phyloP scores from a whole-genome alignment of 495 filamentous ascomycete species.

The Neurospora sp. region DNA sequence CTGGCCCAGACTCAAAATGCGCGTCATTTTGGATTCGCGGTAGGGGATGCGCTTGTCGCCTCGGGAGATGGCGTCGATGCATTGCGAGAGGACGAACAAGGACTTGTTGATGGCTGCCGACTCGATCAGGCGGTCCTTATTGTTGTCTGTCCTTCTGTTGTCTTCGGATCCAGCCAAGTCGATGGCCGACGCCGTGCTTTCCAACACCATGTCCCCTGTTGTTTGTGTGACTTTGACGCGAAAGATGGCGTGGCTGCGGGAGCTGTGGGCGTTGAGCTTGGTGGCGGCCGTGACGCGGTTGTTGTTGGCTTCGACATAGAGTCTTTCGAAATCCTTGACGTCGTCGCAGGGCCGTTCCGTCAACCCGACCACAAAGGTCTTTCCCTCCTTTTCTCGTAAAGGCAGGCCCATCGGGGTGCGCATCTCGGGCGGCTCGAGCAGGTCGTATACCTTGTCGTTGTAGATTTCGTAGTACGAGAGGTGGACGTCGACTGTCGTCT shows the following conservation, averaged over 20 bases:
- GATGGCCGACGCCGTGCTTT: conserved; percentile 86
- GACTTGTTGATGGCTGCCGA: conserved; percentile 99
- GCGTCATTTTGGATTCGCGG: conserved; percentile 93
- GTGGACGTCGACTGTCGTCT: conserved; percentile 62
- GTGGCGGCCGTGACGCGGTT: conserved; percentile 88
- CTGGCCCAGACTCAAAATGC: conserved; percentile 85
- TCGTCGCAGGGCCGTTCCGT: conserved; percentile 76
- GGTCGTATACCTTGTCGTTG: conserved; percentile 89
- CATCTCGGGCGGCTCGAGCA: conserved; percentile 87
- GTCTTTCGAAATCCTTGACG: conserved; percentile 81
- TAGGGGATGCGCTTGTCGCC: conserved; percentile 74
- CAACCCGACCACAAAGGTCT: conserved; percentile 85
- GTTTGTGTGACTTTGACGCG: conserved; percentile 77
- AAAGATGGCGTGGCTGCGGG: conserved; percentile 85
- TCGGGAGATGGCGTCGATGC: conserved; percentile 79
- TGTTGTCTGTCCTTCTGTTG: conserved; percentile 89
- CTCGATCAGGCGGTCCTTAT: conserved; percentile 84
- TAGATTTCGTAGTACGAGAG: conserved; percentile 98
- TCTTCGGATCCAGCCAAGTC: conserved; percentile 96
- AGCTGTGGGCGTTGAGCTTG: conserved; percentile 92
- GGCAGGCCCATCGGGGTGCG: conserved; percentile 75
- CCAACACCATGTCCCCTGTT: conserved; percentile 56
- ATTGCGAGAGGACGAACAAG: conserved; percentile 88
- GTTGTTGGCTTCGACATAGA: conserved; percentile 91
- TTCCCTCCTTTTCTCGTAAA: conserved; percentile 77